Evolutionary conservation across 2,329 filamentous ascomycete genomes (phyloP), one percentile per base, ranked within the genome.

Genomic region (Drechslerella coelobrocha): DNA sequence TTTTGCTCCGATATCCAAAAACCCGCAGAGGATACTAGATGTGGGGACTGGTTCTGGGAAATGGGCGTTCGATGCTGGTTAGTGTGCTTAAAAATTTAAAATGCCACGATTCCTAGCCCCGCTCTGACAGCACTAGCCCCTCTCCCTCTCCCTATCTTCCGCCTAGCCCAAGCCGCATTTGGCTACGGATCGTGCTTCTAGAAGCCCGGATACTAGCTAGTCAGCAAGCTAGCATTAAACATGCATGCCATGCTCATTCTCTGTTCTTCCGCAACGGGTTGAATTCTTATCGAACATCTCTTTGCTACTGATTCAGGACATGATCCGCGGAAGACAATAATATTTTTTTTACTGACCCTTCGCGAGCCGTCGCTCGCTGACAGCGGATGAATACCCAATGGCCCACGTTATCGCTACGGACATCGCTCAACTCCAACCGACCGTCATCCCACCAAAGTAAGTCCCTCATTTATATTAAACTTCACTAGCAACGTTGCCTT

Each of bases 361-460:
- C 55, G 53, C 61, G 61, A 23, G 27, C 63, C 34, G 12, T 69
- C 65, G 56, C 65, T 61, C 57, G 57, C 34, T 62, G 26, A 53
- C 45, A 65, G 68, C 68, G 68, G 68, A 72, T 60, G 68, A 72
- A 48, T 72, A 72, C 24, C 68, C 68, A 41, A 72, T 63, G 60
- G 68, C 68, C 34, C 68, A 72, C 45, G 68, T 72, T 72, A 72
- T 72, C 48, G 68, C 60, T 43, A 63, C 61, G 57, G 57, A 73
- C 51, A 73, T 62, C 26, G 61, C 68, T 51, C 73, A 65, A 10
- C 72, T 74, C 57, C 66, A 74, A 48, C 73, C 73, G 48, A 68
- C 47, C 26, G 71, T 82, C 75, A 80, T 87, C 10, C 86, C 85
- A 14, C 81, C 83, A 9, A 88, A 88, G 65, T 69, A 62, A 69